These are phyloP conservation scores for Dipodascopsis tothii DNA, from an alignment of 805 yeast species.

Conservation along the genomic window DNA sequence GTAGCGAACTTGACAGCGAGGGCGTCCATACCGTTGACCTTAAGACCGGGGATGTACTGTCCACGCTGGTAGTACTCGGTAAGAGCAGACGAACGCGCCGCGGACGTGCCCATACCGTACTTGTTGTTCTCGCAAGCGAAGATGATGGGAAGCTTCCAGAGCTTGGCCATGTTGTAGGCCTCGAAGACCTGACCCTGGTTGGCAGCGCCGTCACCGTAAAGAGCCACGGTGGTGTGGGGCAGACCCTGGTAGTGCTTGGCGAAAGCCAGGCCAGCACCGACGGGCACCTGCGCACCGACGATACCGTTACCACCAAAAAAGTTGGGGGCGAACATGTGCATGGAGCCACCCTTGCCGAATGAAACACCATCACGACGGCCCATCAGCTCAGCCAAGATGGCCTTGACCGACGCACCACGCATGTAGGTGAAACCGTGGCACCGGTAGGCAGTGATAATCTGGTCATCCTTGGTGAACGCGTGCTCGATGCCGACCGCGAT, in stretches of 20 bases:
- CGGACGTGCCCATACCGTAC: constrained; percentile 99
- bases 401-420: constrained; percentile 90
- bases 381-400: constrained; percentile 90
- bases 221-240: constrained; percentile 67
- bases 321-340: constrained; percentile 95
- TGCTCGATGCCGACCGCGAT: constrained; percentile 97
- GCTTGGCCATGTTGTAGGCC: constrained; percentile 96
- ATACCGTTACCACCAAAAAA: constrained; percentile 99
- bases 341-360: constrained; percentile 95
- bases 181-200: constrained; percentile 99
- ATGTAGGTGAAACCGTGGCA: constrained; percentile 97
- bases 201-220: constrained; percentile 99
- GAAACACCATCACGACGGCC: constrained; percentile 94
- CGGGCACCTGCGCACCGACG: constrained; percentile 98
- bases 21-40: constrained; percentile 97
- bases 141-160: constrained; percentile 91
- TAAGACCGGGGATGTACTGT: constrained; percentile 97
- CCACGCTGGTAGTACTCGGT: constrained; percentile 98
- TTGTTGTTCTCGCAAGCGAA: constrained; percentile 98
- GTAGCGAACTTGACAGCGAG: constrained; percentile 93
- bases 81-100: constrained; percentile 92
- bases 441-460: constrained; percentile 93
- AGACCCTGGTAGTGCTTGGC: constrained; percentile 91
- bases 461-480: constrained; percentile 78
- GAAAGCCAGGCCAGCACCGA: constrained; percentile 97